Evolutionary conservation across 192 early-diverging fungal species (phyloP).

Genomic region (Mortierella antarctica): DNA sequence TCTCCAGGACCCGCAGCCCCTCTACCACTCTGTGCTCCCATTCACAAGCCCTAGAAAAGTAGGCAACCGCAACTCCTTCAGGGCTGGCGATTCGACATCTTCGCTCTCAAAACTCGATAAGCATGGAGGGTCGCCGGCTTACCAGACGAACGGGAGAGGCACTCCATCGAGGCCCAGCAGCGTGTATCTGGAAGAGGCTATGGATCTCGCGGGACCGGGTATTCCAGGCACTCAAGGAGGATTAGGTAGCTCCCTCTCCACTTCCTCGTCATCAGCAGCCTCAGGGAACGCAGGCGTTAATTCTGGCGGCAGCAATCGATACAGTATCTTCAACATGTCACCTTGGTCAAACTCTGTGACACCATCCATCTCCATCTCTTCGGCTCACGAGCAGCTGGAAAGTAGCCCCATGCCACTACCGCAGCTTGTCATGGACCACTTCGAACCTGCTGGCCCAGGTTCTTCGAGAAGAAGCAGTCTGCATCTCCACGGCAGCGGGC

Average conservation of each 20-base stretch:
- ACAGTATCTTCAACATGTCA: constrained; percentile 46
- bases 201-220: constrained; percentile 9
- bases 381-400: constrained; percentile 11
- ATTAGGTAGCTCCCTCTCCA: too few species aligned
- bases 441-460: constrained; percentile 14
- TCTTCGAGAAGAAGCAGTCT: constrained; percentile 28
- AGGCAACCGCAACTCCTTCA: constrained; percentile 39
- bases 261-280: not conserved
- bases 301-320: constrained; percentile 2
- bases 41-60: constrained; percentile 46
- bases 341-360: constrained; percentile 35
- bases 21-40: constrained; percentile 33
- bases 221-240: not conserved
- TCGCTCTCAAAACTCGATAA: constrained; percentile 3
- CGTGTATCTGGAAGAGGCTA: constrained; percentile 36
- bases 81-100: not conserved
- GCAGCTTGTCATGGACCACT: constrained; percentile 4
- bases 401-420: not conserved
- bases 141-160: constrained; percentile 45
- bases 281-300: constrained; percentile 13
- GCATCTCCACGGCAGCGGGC: constrained; percentile 23
- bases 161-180: constrained; percentile 49
- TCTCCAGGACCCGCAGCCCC: constrained; percentile 24
- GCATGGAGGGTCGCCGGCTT: constrained; percentile 5
- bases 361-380: constrained; percentile 28